Evolutionary conservation across 805 yeast genomes (phyloP), one percentile per base, ranked within the genome.

Genomic region (Cyberlindnera euphorbiae): DNA sequence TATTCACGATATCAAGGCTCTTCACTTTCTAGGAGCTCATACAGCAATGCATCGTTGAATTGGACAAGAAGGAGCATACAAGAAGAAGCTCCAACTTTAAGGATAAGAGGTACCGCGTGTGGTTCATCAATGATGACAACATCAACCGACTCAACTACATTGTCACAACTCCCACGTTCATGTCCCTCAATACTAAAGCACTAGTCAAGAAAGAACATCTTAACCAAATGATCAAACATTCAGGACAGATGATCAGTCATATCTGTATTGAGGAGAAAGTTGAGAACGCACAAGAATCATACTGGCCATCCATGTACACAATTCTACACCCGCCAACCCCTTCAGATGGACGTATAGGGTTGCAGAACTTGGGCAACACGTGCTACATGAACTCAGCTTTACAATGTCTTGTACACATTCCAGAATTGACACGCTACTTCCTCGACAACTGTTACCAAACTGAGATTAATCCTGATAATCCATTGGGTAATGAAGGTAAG

Each of bases 311-410:
- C 6, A 55, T 55, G 27, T 58, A 54, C 35, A 49, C 45, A 24
- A 46, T 50, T 4, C 56, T 60, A 26, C 55, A 58, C 38, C 53
- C 60, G 8, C 49, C 60, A 4, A 17, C 41, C 1, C 55, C 58
- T n/a, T 51, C 65, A 2, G 51, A 56, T 37, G 89, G 96, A 46
- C 54, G 66, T 31, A 58, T 69, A 40, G 81, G 97, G 42, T 46
- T 81, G 52, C 63, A 69, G 35, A 89, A 86, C 53, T 63, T 88
- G 42, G 97, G 97, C 3, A 89, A 89, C 55, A 80, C 95, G 0
- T 89, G 97, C 58, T 89, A 87, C 58, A 88, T 89, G 97, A 88
- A 87, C 58, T 84, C 95, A 8, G 96, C 96, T 0, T 62, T 90
- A 30, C 97, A 93, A 54, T 90, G 97, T 52, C 62, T 90, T 28